Conservation (phyloP, 371 early-diverging fungal genomes). For the Mycotypha africana region DNA sequence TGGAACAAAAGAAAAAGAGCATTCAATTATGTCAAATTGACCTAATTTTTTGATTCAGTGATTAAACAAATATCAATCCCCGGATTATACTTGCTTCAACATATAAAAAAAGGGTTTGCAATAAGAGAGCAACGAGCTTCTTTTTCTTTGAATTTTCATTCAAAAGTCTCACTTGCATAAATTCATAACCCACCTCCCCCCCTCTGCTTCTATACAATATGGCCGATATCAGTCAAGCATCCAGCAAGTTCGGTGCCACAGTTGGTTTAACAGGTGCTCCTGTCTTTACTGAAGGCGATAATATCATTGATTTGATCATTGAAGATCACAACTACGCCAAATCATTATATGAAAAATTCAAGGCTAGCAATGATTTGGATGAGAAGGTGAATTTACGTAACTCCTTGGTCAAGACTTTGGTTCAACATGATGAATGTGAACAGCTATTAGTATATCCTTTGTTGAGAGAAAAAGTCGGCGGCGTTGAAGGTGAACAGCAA, state of each 20-base stretch:
- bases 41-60: too few species aligned
- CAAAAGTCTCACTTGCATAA: background rate
- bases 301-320: slow-evolving; percentile 6
- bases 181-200: too few species aligned
- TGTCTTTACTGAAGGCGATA: background rate
- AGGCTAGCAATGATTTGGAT: background rate
- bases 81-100: too few species aligned
- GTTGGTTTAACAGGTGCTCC: slow-evolving; percentile 10
- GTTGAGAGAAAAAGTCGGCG: slow-evolving; percentile 8
- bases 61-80: too few species aligned
- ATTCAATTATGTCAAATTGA: too few species aligned
- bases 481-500: background rate
- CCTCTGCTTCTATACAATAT: slow-evolving; percentile 2
- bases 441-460: slow-evolving; percentile 11
- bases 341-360: slow-evolving; percentile 2
- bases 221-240: slow-evolving; percentile 1
- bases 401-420: slow-evolving; percentile 3
- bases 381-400: slow-evolving; percentile 2
- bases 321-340: slow-evolving; percentile 6
- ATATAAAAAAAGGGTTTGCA: too few species aligned
- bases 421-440: slow-evolving; percentile 9
- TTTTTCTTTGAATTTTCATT: background rate
- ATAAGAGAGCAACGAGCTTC: background rate
- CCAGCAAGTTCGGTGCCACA: slow-evolving; percentile 9
- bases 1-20: too few species aligned